Percentiles rank a stretch among this genome's conserved stretches.
These are phyloP conservation scores for Viola pubescens DNA, from an alignment of 441 rosid species.

Conservation along the genomic window DNA sequence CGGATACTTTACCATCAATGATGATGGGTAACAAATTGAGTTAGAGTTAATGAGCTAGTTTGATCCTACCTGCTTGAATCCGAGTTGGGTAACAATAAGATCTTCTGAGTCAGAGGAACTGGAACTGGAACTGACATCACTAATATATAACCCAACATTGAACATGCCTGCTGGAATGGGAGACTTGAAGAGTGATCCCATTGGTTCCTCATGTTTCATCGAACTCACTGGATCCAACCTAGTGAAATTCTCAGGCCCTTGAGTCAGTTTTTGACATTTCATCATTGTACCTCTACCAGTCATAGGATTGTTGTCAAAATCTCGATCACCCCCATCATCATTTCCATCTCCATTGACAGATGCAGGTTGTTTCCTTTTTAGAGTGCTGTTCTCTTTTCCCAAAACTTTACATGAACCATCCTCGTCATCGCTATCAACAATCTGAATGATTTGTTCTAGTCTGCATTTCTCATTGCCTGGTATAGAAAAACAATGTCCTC, in stretches of 20 bases:
- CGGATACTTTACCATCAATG: background rate
- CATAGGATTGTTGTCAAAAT: background rate
- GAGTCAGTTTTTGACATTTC: constrained; percentile 15
- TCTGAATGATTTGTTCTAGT: constrained; percentile 13
- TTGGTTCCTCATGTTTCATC: constrained; percentile 10
- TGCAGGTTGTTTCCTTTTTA: constrained; percentile 28
- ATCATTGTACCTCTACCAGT: constrained; percentile 2
- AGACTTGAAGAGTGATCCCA: background rate
- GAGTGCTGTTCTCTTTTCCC: constrained; percentile 8
- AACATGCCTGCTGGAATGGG: background rate
- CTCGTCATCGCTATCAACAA: constrained; percentile 33
- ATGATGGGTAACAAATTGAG: background rate
- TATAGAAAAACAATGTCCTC: too few species aligned
- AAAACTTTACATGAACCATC: constrained; percentile 6
- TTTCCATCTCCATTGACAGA: background rate
- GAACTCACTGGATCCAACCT: background rate
- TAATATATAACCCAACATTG: background rate
- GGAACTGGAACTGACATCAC: constrained; percentile 19
- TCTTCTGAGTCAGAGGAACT: constrained; percentile 22
- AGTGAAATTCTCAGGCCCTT: constrained; percentile 13
- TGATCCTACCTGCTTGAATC: constrained; percentile 19
- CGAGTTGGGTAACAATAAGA: too few species aligned
- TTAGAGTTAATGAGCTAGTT: background rate
- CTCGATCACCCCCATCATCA: constrained; percentile 2
- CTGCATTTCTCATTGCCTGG: too few species aligned